Evolutionary conservation across 2,329 filamentous ascomycete species (phyloP).

Genomic region (Aspergillus aculeatus): DNA sequence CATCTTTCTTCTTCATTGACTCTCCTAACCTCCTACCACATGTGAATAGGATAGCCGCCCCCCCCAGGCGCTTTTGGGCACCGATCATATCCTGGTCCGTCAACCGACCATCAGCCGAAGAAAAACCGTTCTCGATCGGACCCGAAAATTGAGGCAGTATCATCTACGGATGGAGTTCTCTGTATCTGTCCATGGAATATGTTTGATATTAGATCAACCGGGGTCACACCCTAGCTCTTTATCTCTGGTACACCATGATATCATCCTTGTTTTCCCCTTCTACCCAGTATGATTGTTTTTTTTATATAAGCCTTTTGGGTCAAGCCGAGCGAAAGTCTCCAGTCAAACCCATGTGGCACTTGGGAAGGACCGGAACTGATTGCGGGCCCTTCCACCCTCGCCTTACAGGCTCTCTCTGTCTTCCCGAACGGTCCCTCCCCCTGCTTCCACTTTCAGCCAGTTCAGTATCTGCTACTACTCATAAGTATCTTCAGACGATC

Average conservation of each 20-base stretch:
- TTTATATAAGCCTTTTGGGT: no score
- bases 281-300: no score
- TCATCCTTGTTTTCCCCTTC: no score
- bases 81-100: slow-evolving; percentile 13
- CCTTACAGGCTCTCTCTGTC: no score
- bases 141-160: not conserved
- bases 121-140: slow-evolving; percentile 8
- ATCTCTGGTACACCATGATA: no score
- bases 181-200: slow-evolving; percentile 2
- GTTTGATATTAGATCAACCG: slow-evolving; percentile 1
- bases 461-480: no score
- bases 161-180: not conserved
- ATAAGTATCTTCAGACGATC: not conserved
- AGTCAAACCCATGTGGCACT: slow-evolving; percentile 14
- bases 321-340: no score
- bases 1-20: not conserved
- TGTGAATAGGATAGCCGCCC: not conserved
- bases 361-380: slow-evolving; percentile 11
- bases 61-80: slow-evolving; percentile 15
- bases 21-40: not conserved
- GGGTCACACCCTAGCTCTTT: not conserved
- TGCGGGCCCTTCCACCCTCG: slow-evolving; percentile 3
- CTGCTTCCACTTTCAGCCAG: no score
- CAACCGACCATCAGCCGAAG: slow-evolving; percentile 5
- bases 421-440: no score